Evolutionary conservation across 2,329 filamentous ascomycete species (phyloP), one percentile per base, ranked within the genome.

Genomic region (Alternaria panax): DNA sequence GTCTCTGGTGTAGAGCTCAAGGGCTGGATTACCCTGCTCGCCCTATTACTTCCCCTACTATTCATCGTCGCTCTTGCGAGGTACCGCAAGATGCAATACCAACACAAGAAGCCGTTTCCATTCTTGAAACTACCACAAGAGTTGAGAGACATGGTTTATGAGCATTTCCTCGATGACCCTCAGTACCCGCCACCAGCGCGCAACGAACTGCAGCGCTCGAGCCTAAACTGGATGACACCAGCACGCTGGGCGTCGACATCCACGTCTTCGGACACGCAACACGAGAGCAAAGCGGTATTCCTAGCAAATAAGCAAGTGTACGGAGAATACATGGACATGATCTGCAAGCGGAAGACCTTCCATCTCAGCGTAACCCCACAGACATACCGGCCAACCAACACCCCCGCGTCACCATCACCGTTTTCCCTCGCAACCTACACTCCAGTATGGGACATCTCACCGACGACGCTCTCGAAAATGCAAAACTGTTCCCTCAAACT

Each of bases 301-400:
- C 64, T 77, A 5, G 69, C 67, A 27, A 76, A 69, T 63, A 73
- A 71, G 46, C 76, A 78, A 53, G 59, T 78, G 16, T 62, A 78
- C 47, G 36, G 42, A 4, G 77, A 79, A 52, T 79, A 71, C 64
- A 76, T 71, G 63, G 71, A 75, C 32, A 55, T 76, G 36, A 51
- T 77, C 34, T 73, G 70, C 63, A 77, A 73, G 48, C 68, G 68
- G 18, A 46, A 59, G 1, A 74, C 64, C 4, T 76, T 77, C 59
- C 64, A 71, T 24, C 69, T 79, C 34, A 72, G 65, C 30, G 67
- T 79, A 27, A 72, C 72, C 9, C 68, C 74, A 0, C 51, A 68
- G 20, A 78, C 77, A 57, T 75, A 75, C 60, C 56, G 47, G 20
- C 58, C 24, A 53, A 32, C 22, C 20, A 30, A 32, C 34, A 20